A percentile compares a stretch with the other conserved stretches of the same genome.
phyloP scores from a whole-genome alignment of 2,329 filamentous ascomycete species.

The Parastagonospora nodorum region DNA sequence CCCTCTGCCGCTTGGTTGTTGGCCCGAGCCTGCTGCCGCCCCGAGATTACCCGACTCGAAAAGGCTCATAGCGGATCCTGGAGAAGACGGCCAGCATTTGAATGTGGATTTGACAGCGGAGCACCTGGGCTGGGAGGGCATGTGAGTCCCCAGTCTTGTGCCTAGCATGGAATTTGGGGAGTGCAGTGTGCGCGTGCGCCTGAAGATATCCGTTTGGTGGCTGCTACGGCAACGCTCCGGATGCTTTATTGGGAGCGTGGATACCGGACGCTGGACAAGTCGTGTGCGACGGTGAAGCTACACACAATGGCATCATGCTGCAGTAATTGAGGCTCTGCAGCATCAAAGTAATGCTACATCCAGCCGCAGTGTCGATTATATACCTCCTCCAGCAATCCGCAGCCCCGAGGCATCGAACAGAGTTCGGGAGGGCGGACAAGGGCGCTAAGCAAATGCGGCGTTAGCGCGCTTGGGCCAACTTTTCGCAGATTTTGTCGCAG shows the following conservation, averaged over 20 bases:
- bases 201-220: conserved; percentile 16
- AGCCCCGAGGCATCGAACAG: conserved; percentile 29
- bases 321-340: conserved; percentile 2
- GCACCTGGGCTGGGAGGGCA: conserved; percentile 19
- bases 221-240: conserved; percentile 28
- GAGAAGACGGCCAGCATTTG: not conserved
- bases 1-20: conserved; percentile 18
- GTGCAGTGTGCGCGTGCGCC: conserved; percentile 18
- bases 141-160: conserved; percentile 29
- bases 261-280: conserved; percentile 3
- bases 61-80: conserved; percentile 18
- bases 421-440: conserved; percentile 23
- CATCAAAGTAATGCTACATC: not conserved
- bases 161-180: conserved; percentile 14
- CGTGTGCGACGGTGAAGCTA: not conserved
- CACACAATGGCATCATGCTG: not conserved
- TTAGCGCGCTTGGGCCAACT: conserved; percentile 32
- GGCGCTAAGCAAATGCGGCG: conserved; percentile 15
- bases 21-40: conserved; percentile 14
- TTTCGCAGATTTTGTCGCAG: conserved; percentile 27
- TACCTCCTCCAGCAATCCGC: conserved; percentile 13
- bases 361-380: conserved; percentile 5
- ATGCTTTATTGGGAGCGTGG: conserved; percentile 2
- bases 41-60: conserved; percentile 27
- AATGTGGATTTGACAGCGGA: conserved; percentile 12